These are phyloP conservation scores for Circinella minor DNA, from an alignment of 371 early-diverging fungal species.

Conservation along the genomic window DNA sequence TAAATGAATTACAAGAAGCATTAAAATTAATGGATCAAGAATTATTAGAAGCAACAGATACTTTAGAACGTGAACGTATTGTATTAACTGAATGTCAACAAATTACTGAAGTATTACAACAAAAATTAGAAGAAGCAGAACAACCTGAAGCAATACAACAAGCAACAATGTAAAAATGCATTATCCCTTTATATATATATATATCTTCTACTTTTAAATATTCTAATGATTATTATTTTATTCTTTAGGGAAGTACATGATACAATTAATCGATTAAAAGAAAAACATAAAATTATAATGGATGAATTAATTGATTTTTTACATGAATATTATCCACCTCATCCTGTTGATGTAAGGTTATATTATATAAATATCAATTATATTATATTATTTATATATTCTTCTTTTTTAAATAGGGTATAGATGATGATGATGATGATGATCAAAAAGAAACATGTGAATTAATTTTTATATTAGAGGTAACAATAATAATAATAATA, in stretches of 20 bases:
- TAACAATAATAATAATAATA: constrained; percentile 12
- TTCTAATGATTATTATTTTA: not conserved
- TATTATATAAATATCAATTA: not conserved
- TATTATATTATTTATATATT: too few relatives aligned
- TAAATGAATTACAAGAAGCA: constrained; percentile 19
- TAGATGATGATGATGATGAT: not conserved
- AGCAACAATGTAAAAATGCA: constrained; percentile 8
- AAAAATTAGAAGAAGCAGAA: constrained; percentile 17
- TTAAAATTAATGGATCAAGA: constrained; percentile 25
- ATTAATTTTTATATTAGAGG: constrained; percentile 39
- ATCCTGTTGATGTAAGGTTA: constrained; percentile 41
- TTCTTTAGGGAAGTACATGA: constrained; percentile 5
- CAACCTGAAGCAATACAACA: constrained; percentile 10
- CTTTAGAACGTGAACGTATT: constrained; percentile 17
- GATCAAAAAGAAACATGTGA: constrained; percentile 31
- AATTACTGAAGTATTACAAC: constrained; percentile 21
- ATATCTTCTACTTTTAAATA: not conserved
- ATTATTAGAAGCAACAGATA: constrained; percentile 10
- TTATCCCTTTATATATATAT: too few relatives aligned
- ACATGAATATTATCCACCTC: constrained; percentile 52
- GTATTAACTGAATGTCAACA: constrained; percentile 29
- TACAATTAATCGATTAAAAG: constrained; percentile 14
- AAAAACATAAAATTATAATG: constrained; percentile 31
- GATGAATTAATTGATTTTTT: constrained; percentile 50
- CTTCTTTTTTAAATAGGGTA: not conserved